These are phyloP conservation scores for Hypoxylon crocopeplum DNA, from an alignment of 495 filamentous ascomycete genomes.

Conservation along the genomic window DNA sequence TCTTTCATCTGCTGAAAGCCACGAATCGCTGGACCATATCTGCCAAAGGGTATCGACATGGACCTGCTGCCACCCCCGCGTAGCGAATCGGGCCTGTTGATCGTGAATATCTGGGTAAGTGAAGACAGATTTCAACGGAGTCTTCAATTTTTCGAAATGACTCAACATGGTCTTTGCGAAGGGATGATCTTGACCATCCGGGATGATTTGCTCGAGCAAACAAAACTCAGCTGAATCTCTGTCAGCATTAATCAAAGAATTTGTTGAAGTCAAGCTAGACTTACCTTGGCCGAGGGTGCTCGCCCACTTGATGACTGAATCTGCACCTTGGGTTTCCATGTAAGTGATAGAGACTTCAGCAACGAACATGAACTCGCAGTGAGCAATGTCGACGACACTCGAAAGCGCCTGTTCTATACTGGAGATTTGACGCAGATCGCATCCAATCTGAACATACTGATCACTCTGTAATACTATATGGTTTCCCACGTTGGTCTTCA, in stretches of 20 bases:
- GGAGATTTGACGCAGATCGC: slow-evolving; percentile 74
- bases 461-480: slow-evolving; percentile 63
- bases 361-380: slow-evolving; percentile 73
- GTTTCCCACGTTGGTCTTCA: slow-evolving; percentile 53
- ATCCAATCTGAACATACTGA: slow-evolving; percentile 80
- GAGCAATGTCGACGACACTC: slow-evolving; percentile 58
- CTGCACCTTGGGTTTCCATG: slow-evolving; percentile 79
- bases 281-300: slow-evolving; percentile 67
- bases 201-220: slow-evolving; percentile 87
- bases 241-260: slow-evolving; percentile 32
- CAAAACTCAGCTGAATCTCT: slow-evolving; percentile 68
- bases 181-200: slow-evolving; percentile 75
- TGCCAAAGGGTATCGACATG: slow-evolving; percentile 74
- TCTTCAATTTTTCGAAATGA: slow-evolving; percentile 82
- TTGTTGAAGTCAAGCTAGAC: slow-evolving; percentile 8
- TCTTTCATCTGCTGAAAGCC: slow-evolving; percentile 63
- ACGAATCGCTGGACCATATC: slow-evolving; percentile 73
- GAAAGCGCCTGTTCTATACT: slow-evolving; percentile 64
- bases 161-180: slow-evolving; percentile 88
- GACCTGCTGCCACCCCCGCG: slow-evolving; percentile 68
- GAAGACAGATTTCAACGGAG: slow-evolving; percentile 73
- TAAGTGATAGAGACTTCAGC: slow-evolving; percentile 93
- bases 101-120: slow-evolving; percentile 69
- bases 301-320: slow-evolving; percentile 76
- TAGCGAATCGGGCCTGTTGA: slow-evolving; percentile 70